Conservation (phyloP, 495 filamentous ascomycete species). For the Neurospora sp. region DNA sequence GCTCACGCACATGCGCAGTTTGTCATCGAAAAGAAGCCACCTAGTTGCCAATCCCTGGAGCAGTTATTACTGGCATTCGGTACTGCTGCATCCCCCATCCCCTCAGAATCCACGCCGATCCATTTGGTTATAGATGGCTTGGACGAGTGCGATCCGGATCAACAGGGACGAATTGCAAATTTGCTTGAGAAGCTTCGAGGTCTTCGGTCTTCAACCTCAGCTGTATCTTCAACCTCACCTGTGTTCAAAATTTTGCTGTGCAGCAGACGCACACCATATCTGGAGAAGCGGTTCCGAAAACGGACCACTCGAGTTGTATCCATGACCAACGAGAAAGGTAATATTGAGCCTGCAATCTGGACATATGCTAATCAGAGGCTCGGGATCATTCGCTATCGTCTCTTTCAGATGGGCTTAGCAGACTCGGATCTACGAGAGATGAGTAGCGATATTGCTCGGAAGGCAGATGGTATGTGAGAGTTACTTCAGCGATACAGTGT, state of each 20-base stretch:
- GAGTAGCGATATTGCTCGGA: constrained; percentile 4
- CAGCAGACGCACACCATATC: constrained; percentile 5
- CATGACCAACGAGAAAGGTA: constrained; percentile 19
- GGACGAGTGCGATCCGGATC: constrained; percentile 20
- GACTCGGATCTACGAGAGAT: constrained; percentile 8
- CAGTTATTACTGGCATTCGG: constrained; percentile 10
- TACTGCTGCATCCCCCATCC: not conserved
- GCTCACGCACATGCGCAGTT: constrained; percentile 17
- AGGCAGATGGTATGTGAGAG: constrained; percentile 15
- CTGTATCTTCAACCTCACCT: not conserved
- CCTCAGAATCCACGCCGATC: not conserved
- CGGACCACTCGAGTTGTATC: constrained; percentile 6
- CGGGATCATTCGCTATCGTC: not conserved
- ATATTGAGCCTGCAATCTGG: constrained; percentile 11
- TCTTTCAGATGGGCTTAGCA: constrained; percentile 12
- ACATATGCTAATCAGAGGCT: constrained; percentile 13
- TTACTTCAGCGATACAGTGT: not conserved
- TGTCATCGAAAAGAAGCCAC: constrained; percentile 7
- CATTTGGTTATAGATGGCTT: constrained; percentile 19
- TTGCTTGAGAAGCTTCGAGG: constrained; percentile 12
- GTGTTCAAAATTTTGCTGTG: constrained; percentile 19
- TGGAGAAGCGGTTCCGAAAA: constrained; percentile 4
- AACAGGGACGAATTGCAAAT: constrained; percentile 13
- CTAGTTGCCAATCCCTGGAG: constrained; percentile 11
- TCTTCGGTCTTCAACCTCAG: not conserved